Base-by-base conservation (phyloP, 2,329 filamentous ascomycete species). In the Alternaria triticimaculans region DNA sequence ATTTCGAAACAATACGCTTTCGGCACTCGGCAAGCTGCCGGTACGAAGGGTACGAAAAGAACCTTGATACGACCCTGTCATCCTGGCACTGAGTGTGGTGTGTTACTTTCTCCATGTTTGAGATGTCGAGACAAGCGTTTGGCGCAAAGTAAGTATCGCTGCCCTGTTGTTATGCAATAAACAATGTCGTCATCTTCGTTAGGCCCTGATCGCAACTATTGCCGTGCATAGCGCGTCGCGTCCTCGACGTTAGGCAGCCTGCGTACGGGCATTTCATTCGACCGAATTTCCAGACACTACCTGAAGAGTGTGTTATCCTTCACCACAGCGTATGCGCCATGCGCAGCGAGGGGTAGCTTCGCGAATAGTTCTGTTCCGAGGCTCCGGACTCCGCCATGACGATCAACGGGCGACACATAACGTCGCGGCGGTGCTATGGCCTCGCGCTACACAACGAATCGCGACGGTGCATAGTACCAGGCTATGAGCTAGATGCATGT, bases 61-160 rank as follows among this genome's bases (percentile, higher is more conserved):
- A 46, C 55, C 60, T 41, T 59, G 60, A 53, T 49, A 45, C 55
- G 37, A 44, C 55, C 57, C 54, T 58, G 46, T 55, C 58, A 26
- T 23, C 21, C 49, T 43, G 18, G 41, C 21, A 41, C 43, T 28
- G 11, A 58, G n/a, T 33, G 30, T 48, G 28, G 14, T 25, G 25
- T 26, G 28, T 48, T 57, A 21, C 55, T 55, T 46, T 53, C 30
- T 54, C 43, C 43, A 62, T 46, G 43, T 54, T 33, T 58, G 60
- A 59, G n/a, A 55, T 45, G 8, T 49, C 8, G 15, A 26, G 28
- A 41, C 43, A 15, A 41, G n/a, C 28, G 48, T 54, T 53, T 51
- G 46, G 41, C 30, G 26, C 26, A 46, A 25, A 45, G 59, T 46
- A 58, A 58, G 20, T 25, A 21, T 20, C 46, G 14, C 20, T 51